These are phyloP conservation scores for Nothomitra cinnamomea DNA, from an alignment of 2,329 filamentous ascomycete species.

Conservation along the genomic window DNA sequence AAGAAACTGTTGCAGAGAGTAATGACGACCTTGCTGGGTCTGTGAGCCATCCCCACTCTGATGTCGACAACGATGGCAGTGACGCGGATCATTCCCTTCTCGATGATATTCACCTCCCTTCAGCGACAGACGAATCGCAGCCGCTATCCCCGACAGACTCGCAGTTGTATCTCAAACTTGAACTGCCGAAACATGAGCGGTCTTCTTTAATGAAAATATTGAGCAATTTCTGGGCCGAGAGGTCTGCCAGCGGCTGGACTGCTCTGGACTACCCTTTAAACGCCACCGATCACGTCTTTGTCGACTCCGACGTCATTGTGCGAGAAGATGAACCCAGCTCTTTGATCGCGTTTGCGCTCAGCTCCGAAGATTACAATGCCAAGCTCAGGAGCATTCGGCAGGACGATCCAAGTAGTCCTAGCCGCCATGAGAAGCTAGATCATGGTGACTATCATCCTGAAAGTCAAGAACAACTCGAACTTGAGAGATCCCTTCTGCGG, in stretches of 20 bases:
- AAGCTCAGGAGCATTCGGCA: slow-evolving; percentile 54
- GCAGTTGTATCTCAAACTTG: slow-evolving; percentile 43
- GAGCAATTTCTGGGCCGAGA: slow-evolving; percentile 95
- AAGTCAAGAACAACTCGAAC: slow-evolving; percentile 45
- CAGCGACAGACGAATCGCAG: slow-evolving; percentile 30
- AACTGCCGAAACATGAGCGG: slow-evolving; percentile 83
- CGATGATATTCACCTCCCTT: slow-evolving; percentile 48
- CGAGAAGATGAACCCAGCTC: slow-evolving; percentile 95
- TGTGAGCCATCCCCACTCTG: slow-evolving; percentile 37
- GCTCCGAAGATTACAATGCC: slow-evolving; percentile 68
- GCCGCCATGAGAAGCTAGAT: slow-evolving; percentile 2
- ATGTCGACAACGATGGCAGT: slow-evolving; percentile 40
- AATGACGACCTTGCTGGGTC: slow-evolving; percentile 23
- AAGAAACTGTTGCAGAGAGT: slow-evolving; percentile 21
- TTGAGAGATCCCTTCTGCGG: slow-evolving; percentile 73
- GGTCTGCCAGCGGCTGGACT: slow-evolving; percentile 88
- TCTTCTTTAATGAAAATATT: slow-evolving; percentile 88
- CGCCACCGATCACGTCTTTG: slow-evolving; percentile 81
- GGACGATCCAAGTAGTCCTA: not conserved
- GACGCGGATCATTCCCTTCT: slow-evolving; percentile 54
- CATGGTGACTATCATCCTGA: slow-evolving; percentile 11
- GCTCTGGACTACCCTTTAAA: slow-evolving; percentile 82
- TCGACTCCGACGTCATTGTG: slow-evolving; percentile 92
- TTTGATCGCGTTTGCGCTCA: slow-evolving; percentile 81
- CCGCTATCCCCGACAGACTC: slow-evolving; percentile 35